These are phyloP conservation scores for Daldinia vernicosa DNA, from an alignment of 495 filamentous ascomycete species.

Conservation along the genomic window DNA sequence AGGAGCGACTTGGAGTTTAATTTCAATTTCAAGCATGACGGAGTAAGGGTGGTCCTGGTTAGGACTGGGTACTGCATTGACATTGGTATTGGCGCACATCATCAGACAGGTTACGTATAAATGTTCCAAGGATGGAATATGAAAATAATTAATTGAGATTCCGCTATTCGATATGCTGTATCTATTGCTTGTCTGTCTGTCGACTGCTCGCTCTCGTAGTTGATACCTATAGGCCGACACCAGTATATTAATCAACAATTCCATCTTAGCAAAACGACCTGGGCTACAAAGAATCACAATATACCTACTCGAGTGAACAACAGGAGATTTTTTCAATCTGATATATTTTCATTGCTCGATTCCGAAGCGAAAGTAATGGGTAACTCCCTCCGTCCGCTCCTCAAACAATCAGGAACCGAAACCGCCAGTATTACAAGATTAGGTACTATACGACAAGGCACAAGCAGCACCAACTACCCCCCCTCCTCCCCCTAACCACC, in stretches of 20 bases:
- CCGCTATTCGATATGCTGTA: neutral
- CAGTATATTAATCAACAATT: neutral
- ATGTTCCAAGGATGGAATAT: neutral
- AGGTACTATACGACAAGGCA: constrained; percentile 20
- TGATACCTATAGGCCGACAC: neutral
- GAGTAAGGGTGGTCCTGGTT: neutral
- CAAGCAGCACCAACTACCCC: neutral
- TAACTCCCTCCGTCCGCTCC: neutral
- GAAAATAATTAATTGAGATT: neutral
- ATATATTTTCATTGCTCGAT: constrained; percentile 9
- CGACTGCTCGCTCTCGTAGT: neutral
- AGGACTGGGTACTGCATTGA: neutral
- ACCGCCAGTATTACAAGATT: constrained; percentile 25
- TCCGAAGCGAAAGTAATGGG: constrained; percentile 12
- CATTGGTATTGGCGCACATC: neutral
- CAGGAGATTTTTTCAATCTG: neutral
- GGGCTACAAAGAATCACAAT: neutral
- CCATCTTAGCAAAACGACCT: neutral
- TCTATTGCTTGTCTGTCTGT: neutral
- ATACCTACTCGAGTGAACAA: neutral
- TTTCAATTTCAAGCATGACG: neutral
- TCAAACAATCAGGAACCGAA: neutral
- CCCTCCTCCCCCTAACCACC: neutral
- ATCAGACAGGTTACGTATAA: neutral
- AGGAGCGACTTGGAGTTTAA: neutral